These are phyloP conservation scores for Elongisporangium undulatum DNA, from an alignment of 352 stramenopile species.

Conservation along the genomic window DNA sequence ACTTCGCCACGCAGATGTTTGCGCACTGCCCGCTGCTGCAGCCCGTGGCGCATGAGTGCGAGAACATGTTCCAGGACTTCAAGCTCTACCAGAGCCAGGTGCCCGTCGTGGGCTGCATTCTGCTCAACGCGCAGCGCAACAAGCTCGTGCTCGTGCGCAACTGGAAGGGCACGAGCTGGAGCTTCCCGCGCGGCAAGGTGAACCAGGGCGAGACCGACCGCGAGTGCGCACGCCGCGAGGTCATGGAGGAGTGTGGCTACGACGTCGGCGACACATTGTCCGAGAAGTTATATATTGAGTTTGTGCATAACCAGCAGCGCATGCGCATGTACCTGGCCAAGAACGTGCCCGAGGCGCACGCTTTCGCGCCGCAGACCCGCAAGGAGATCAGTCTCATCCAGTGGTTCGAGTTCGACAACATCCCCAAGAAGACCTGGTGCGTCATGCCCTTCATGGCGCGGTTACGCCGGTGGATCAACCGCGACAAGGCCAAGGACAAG, in stretches of 20 bases:
- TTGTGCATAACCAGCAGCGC: constrained; percentile 84
- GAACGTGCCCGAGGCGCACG: constrained; percentile 89
- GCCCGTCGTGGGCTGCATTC: constrained; percentile 92
- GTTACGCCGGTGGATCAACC: constrained; percentile 88
- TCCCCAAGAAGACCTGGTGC: constrained; percentile 94
- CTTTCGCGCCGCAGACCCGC: constrained; percentile 90
- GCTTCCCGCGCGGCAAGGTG: constrained; percentile 91
- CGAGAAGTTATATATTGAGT: constrained; percentile 80
- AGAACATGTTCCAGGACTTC: constrained; percentile 93
- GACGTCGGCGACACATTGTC: constrained; percentile 74
- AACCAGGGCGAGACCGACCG: constrained; percentile 90
- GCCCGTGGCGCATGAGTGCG: constrained; percentile 82
- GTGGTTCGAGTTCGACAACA: constrained; percentile 86
- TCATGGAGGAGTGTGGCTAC: constrained; percentile 92
- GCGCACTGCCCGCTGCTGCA: constrained; percentile 85
- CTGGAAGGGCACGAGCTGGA: constrained; percentile 91
- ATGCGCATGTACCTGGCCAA: constrained; percentile 92
- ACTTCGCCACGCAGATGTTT: constrained; percentile 93
- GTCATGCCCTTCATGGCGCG: constrained; percentile 92
- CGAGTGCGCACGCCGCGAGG: constrained; percentile 88
- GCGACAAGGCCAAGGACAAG: constrained; percentile 68
- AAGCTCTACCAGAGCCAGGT: constrained; percentile 93
- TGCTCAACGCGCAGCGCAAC: constrained; percentile 82
- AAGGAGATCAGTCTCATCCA: constrained; percentile 94
- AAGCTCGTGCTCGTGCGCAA: constrained; percentile 91